Evolutionary conservation across 2,329 filamentous ascomycete genomes (phyloP), one percentile per base, ranked within the genome.

Genomic region (Dactylonectria macrodidyma): DNA sequence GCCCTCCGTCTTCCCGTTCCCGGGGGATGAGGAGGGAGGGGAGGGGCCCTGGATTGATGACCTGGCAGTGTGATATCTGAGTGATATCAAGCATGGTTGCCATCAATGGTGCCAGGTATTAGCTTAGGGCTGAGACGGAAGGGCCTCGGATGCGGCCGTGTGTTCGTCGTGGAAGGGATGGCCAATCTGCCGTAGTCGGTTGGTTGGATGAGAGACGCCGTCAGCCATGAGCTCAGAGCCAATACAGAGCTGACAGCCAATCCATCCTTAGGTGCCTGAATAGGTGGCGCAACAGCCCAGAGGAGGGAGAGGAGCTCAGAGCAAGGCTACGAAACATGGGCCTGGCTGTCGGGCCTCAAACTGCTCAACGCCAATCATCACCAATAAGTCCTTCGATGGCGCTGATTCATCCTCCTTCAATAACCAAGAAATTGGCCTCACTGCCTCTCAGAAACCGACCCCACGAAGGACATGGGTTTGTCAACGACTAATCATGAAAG

Each of bases 141-240:
- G 41, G 62, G 73, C 69, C 72, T 75, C 71, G 64, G 65, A 65
- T 72, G 34, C 51, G 73, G 65, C 59, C 69, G 64, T 59, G 48
- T 60, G 63, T 75, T 62, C 59, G 52, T 59, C 26, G 51, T 44
- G 46, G 63, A 44, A 38, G 55, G 48, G 41, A n/a, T 44, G 11
- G 14, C 26, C 65, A 51, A 34, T n/a, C 30, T 36, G 44, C n/a
- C 16, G 22, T 30, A 24, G 3, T 22, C 50, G 14, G 46, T 55
- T 60, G 62, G 48, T 60, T 60, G 62, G 48, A 34, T 22, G 24
- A 56, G 54, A 51, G 47, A 51, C 7, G 48, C 24, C 30, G 24
- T n/a, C 47, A 26, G 24, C 24, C 47, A 34, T 36, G 41, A 44
- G 41, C 36, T 9, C 48, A 34, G n/a, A 22, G 34, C 48, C 33